Conservation (phyloP, 2,329 filamentous ascomycete genomes). For the Camptophora hylomeconis region DNA sequence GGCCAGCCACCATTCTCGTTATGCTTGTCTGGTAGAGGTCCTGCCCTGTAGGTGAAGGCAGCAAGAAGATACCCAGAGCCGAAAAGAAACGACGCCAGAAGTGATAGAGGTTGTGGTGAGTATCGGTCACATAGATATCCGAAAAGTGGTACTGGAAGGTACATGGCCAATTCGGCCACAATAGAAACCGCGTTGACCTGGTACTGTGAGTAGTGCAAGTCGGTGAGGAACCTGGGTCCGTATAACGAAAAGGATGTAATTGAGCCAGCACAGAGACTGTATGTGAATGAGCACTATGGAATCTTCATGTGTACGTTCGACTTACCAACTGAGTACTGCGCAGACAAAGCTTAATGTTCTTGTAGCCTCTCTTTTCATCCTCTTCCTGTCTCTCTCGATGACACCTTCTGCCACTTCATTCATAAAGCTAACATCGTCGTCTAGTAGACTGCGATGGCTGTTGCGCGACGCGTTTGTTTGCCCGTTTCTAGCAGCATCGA, state of each 20-base stretch:
- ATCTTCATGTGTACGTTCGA: not conserved
- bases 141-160: conserved; percentile 79
- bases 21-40: conserved; percentile 37
- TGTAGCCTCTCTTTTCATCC: conserved; percentile 38
- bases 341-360: conserved; percentile 46
- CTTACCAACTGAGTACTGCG: conserved; percentile 46
- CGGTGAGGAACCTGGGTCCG: conserved; percentile 75
- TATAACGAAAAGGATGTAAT: conserved; percentile 92
- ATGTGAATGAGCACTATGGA: conserved; percentile 1
- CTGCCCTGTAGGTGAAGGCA: conserved; percentile 59
- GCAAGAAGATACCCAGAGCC: conserved; percentile 72
- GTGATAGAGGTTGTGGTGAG: conserved; percentile 63
- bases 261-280: conserved; percentile 67
- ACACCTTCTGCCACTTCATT: conserved; percentile 49
- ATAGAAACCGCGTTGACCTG: conserved; percentile 87
- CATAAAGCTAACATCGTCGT: conserved; percentile 35
- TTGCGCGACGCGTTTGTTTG: conserved; percentile 11
- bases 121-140: conserved; percentile 86
- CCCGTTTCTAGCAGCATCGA: conserved; percentile 27
- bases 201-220: conserved; percentile 76
- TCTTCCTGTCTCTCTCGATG: conserved; percentile 41
- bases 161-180: conserved; percentile 74
- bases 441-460: conserved; percentile 15
- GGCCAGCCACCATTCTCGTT: conserved; percentile 47
- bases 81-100: conserved; percentile 61